These are phyloP conservation scores for Olyra latifolia DNA, from an alignment of 176 grass and related monocot genomes.

Conservation along the genomic window DNA sequence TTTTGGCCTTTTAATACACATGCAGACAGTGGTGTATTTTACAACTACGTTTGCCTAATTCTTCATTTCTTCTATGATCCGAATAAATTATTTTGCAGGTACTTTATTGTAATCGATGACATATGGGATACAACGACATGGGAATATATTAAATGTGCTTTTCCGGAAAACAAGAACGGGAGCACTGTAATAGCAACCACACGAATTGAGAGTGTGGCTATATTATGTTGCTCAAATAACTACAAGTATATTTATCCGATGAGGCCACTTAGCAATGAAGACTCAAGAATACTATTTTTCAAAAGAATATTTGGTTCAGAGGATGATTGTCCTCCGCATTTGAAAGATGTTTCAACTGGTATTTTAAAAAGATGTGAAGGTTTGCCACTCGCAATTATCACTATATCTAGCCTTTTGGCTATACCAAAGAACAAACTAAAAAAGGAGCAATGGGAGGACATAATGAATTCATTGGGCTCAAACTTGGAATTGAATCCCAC, in stretches of 20 bases:
- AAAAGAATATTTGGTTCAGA: constrained; percentile 8
- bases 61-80: neutral
- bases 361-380: neutral
- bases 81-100: neutral
- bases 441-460: too few relatives aligned
- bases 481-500: too few relatives aligned
- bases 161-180: too few relatives aligned
- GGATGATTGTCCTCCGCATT: neutral
- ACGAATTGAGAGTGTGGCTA: too few relatives aligned
- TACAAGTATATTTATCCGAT: neutral
- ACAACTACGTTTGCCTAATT: neutral
- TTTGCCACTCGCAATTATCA: neutral
- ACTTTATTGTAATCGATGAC: neutral
- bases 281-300: neutral
- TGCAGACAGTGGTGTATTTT: too few relatives aligned
- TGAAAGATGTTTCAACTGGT: neutral
- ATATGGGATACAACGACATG: too few relatives aligned
- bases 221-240: neutral
- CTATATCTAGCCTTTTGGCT: too few relatives aligned
- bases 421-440: too few relatives aligned
- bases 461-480: too few relatives aligned
- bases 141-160: too few relatives aligned
- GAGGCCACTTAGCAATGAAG: neutral
- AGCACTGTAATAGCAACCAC: too few relatives aligned
- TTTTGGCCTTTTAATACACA: too few relatives aligned